These are phyloP conservation scores for Cladophialophora psammophila DNA, from an alignment of 2,329 filamentous ascomycete species.

Conservation along the genomic window DNA sequence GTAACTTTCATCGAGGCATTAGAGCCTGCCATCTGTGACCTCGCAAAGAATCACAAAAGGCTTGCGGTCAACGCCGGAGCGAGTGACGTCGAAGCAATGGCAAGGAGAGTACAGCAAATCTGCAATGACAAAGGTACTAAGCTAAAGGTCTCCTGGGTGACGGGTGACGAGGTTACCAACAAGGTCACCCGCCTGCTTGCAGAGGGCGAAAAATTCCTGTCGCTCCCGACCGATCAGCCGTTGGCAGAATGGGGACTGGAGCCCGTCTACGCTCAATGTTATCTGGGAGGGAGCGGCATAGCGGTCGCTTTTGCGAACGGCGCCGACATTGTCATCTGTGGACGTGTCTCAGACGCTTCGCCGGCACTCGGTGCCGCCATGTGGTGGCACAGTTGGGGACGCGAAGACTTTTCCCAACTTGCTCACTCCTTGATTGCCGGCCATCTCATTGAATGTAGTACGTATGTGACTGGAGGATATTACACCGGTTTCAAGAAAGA, in stretches of 20 bases:
- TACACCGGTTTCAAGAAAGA: conserved; percentile 56
- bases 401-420: conserved; percentile 48
- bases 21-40: conserved; percentile 5
- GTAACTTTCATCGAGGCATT: conserved; percentile 12
- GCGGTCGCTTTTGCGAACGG: conserved; percentile 45
- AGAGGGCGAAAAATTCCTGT: conserved; percentile 13
- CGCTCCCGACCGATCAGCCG: conserved; percentile 14
- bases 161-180: conserved; percentile 51
- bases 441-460: conserved; percentile 44
- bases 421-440: conserved; percentile 40
- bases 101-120: conserved; percentile 46
- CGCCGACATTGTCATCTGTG: conserved; percentile 52
- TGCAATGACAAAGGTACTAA: conserved; percentile 43
- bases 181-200: conserved; percentile 46
- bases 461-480: conserved; percentile 62
- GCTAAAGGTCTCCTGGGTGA: conserved; percentile 54
- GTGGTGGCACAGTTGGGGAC: conserved; percentile 63
- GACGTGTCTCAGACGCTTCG: conserved; percentile 52
- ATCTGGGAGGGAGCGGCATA: conserved; percentile 45
- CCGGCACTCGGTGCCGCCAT: conserved; percentile 47
- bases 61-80: conserved; percentile 64
- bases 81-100: conserved; percentile 60
- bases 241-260: conserved; percentile 37
- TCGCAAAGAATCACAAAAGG: conserved; percentile 52
- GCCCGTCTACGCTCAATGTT: conserved; percentile 41